Base-by-base conservation (phyloP, 2,329 filamentous ascomycete genomes). In the Diaporthe longicolla region DNA sequence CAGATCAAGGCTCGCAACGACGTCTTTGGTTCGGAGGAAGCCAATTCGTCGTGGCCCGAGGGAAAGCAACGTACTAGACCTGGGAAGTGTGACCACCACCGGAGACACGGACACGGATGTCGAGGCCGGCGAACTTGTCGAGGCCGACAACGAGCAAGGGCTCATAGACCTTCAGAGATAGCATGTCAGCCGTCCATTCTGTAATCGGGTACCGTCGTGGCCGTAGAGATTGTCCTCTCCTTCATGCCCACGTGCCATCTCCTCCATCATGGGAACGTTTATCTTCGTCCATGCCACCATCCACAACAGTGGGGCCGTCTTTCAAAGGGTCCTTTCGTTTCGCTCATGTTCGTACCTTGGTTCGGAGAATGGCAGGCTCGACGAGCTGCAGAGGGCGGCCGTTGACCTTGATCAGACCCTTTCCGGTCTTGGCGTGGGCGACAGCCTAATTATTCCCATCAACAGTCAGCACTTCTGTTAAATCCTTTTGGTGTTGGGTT, bases 71-170 rank as follows among this genome's bases (percentile, higher is more conserved):
- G 55, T 73, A 71, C 52, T 59, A 98, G 88, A 98, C 91, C 88
- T 98, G 95, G 76, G 94, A 97, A 79, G 94, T 95, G 91, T 98
- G 96, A 89, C 96, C 97, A 94, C 97, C 97, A 86, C 97, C 97
- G 83, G 92, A 91, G 83, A 98, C 97, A 84, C 95, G 94, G 85
- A 98, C 95, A 81, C 97, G 94, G 90, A 99, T 98, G 87, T 99
- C 97, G 87, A 98, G 94, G 84, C 93, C 91, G 84, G 94, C 92
- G 89, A 98, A 98, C 89, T 98, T 98, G 90, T 99, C 97, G 83
- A 97, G 92, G 81, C 97, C 97, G 84, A 98, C 92, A 84, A 99
- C 94, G 82, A 99, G 93, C 87, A 99, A 89, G 82, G 97, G 97
- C 90, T 99, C 97, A 93, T 99, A 99, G 89, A 98, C 95, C 92